A percentile compares a stretch with the other conserved stretches of the same genome.
Conservation (phyloP, 306 rosid species). For the Vigna reflexopilosa region DNA sequence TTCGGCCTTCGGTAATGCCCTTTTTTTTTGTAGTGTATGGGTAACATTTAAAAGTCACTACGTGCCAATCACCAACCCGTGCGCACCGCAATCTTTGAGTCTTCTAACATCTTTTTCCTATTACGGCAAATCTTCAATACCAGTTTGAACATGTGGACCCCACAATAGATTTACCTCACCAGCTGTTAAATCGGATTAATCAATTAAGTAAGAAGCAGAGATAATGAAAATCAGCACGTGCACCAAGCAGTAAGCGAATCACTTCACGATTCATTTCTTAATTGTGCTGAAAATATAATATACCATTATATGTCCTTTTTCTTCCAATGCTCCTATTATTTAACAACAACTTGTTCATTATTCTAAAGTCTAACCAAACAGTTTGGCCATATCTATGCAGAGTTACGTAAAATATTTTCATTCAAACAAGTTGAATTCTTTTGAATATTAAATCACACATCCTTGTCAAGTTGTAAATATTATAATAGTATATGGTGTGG, state of each 20-base stretch:
- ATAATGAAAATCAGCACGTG: constrained; percentile 48
- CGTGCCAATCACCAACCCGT: constrained; percentile 56
- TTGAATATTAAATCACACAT: constrained; percentile 42
- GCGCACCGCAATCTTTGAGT: constrained; percentile 57
- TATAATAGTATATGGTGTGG: constrained; percentile 17
- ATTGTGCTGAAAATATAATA: constrained; percentile 15
- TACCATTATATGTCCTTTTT: not conserved
- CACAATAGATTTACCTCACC: constrained; percentile 24
- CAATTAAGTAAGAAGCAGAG: not conserved
- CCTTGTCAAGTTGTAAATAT: constrained; percentile 20
- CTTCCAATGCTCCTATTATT: not conserved
- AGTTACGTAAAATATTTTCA: constrained; percentile 43
- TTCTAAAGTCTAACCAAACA: constrained; percentile 25
- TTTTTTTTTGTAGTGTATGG: no score
- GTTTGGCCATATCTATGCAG: constrained; percentile 40
- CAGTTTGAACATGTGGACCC: constrained; percentile 32
- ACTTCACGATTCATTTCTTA: constrained; percentile 26
- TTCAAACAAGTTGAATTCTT: constrained; percentile 59
- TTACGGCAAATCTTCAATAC: not conserved
- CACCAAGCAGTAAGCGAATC: constrained; percentile 1
- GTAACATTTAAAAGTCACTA: constrained; percentile 30
- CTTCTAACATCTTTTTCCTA: not conserved
- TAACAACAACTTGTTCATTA: constrained; percentile 40
- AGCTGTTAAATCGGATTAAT: constrained; percentile 2
- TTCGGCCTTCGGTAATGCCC: no score